phyloP scores from a whole-genome alignment of 441 rosid species.

The Jatropha podagrica region DNA sequence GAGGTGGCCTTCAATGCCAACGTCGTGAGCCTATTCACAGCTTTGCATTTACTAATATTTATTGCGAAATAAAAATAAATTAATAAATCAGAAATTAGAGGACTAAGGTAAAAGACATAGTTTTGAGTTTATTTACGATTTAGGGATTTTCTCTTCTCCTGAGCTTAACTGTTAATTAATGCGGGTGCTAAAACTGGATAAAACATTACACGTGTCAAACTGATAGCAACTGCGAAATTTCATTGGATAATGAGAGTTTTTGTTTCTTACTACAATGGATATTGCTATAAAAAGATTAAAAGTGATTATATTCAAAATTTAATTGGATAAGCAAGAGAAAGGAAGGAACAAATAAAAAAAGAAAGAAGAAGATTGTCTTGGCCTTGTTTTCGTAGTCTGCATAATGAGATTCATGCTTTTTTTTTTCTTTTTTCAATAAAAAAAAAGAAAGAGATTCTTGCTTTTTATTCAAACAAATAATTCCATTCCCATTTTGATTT shows the following conservation, averaged over 20 bases:
- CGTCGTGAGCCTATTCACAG: slow-evolving; percentile 13
- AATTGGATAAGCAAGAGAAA: background rate
- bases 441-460: background rate
- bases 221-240: background rate
- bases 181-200: background rate
- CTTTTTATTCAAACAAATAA: slow-evolving; percentile 5
- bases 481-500: background rate
- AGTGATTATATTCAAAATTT: background rate
- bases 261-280: too few relatives aligned
- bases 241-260: background rate
- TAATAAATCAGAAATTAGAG: background rate
- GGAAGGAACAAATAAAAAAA: background rate
- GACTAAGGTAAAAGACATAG: background rate
- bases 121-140: slow-evolving; percentile 13
- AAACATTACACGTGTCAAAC: slow-evolving; percentile 6
- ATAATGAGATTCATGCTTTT: slow-evolving; percentile 3
- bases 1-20: slow-evolving; percentile 8
- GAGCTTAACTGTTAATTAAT: background rate
- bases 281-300: background rate
- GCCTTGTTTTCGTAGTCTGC: background rate
- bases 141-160: background rate
- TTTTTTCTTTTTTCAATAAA: too few relatives aligned
- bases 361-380: background rate
- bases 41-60: background rate
- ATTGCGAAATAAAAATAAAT: background rate